phyloP scores from a whole-genome alignment of 1,284 basidiomycete genomes.

The Xanthoconium separans region DNA sequence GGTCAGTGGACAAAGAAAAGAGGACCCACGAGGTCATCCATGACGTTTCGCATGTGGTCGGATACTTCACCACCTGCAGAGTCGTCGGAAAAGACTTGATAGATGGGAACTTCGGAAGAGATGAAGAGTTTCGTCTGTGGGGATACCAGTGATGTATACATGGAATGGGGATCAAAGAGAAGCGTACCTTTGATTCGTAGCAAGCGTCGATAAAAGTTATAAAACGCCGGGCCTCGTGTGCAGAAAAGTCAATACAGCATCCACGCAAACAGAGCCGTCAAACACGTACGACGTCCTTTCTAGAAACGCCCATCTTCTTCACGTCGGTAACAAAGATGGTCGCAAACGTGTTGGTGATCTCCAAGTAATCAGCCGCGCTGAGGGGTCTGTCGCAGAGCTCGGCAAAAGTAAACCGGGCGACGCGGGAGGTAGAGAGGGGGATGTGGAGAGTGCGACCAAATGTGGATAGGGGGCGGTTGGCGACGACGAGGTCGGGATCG shows the following conservation, averaged over 20 bases:
- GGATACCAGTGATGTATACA: neutral
- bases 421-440: conserved; percentile 74
- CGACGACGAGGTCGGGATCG: conserved; percentile 52
- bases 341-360: conserved; percentile 85
- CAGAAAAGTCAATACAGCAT: neutral
- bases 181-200: conserved; percentile 80
- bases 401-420: conserved; percentile 87
- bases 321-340: conserved; percentile 90
- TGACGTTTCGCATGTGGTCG: conserved; percentile 83
- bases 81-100: conserved; percentile 83
- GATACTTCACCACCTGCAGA: conserved; percentile 48
- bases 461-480: conserved; percentile 68
- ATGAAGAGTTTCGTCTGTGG: conserved; percentile 82
- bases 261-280: neutral
- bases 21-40: conserved; percentile 78
- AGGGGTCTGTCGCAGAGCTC: conserved; percentile 89
- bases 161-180: neutral
- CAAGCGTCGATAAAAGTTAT: conserved; percentile 98
- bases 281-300: conserved; percentile 77
- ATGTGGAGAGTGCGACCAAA: conserved; percentile 88
- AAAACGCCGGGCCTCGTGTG: conserved; percentile 78
- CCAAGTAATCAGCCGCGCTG: conserved; percentile 94
- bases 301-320: conserved; percentile 83
- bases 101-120: conserved; percentile 88
- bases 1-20: neutral